Evolutionary conservation across 208 protist species (phyloP).

Genomic region (Angomonas ambiguus): DNA sequence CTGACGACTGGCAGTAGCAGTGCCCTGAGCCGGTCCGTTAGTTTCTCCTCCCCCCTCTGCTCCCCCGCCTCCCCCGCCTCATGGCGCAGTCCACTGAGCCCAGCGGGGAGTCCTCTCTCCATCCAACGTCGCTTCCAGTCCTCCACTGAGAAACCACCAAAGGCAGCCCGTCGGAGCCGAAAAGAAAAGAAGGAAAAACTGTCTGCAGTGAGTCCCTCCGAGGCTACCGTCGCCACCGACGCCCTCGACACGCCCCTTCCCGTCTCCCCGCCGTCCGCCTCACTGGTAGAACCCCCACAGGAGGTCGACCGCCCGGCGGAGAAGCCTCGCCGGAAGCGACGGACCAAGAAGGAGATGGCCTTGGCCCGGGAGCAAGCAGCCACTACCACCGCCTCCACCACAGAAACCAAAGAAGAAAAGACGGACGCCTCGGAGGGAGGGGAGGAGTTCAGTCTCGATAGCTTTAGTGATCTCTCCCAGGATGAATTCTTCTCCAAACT

Average conservation of each 20-base stretch:
- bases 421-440: not conserved
- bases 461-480: not conserved
- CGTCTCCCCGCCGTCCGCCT: no score
- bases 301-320: not conserved
- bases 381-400: not conserved
- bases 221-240: no score
- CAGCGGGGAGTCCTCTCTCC: no score
- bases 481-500: constrained; percentile 2
- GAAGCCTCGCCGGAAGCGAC: not conserved
- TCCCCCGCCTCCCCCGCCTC: not conserved
- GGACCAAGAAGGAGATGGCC: constrained; percentile 11
- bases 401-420: not conserved
- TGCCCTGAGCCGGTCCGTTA: not conserved
- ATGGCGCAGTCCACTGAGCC: no score
- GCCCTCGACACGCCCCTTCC: no score
- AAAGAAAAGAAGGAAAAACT: no score
- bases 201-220: no score
- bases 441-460: not conserved
- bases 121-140: no score
- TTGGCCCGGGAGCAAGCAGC: not conserved
- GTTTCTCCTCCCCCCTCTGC: not conserved
- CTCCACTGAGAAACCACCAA: no score
- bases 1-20: not conserved
- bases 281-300: no score
- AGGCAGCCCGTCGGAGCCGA: no score